Base-by-base conservation (phyloP, 805 yeast genomes). In the Hanseniaspora pseudoguilliermondii region DNA sequence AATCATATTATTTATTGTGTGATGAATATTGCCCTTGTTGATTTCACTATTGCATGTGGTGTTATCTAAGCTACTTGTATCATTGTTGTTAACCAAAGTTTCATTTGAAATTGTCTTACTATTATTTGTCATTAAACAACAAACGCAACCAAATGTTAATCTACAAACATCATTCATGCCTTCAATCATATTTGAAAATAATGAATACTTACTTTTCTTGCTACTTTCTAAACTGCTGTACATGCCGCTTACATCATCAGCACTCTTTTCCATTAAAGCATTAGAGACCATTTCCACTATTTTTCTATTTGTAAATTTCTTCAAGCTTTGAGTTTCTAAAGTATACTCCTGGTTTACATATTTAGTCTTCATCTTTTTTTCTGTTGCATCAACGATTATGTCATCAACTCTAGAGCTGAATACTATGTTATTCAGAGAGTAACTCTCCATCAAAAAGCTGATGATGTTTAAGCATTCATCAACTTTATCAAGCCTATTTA, bases 371-470 rank as follows among this genome's bases (percentile, higher is more conserved):
- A 41, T 13, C 15, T 41, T 41, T 2, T 23, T n/a, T 23, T 41
- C 44, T 6, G 29, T 15, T 23, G 23, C 44, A 23, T 23, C 25
- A 13, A 41, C 15, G 15, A 44, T 29, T 2, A 6, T 5, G 5
- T 44, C 47, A 38, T 52, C 55, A 13, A 44, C 38, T 18, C 55
- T 43, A 5, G 55, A 35, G 16, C 49, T 43, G 11, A 52, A 34
- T 4, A 16, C 10, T 13, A 52, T 18, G n/a, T n/a, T 13, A 18
- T 21, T 43, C 15, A 38, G 13, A 5, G 20, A 16, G 38, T 43
- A 52, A 7, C 38, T 27, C 15, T 34, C 32, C 18, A 43, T 36
- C 2, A 52, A 20, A 36, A 15, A 35, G n/a, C 32, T 18, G 15
- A 44, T n/a, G 20, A 36, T 44, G 21, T 25, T 18, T 32, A 52